These are phyloP conservation scores for Metschnikowia kunwiensis DNA, from an alignment of 805 yeast genomes.

Conservation along the genomic window DNA sequence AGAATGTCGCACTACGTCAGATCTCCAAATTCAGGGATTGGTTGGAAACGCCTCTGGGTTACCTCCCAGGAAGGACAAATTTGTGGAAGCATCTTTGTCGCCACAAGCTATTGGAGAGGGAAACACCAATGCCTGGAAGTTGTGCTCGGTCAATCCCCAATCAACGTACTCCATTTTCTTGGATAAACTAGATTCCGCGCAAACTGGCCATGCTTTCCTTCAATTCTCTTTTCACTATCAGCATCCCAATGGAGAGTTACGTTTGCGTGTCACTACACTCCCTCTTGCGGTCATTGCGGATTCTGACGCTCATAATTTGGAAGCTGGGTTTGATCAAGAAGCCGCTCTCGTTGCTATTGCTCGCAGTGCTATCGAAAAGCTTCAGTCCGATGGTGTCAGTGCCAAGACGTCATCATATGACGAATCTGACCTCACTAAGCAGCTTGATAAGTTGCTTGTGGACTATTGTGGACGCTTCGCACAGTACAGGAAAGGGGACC, in stretches of 20 bases:
- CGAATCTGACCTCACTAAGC: conserved; percentile 39
- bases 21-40: conserved; percentile 54
- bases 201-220: conserved; percentile 30
- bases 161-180: conserved; percentile 58
- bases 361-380: conserved; percentile 48
- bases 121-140: conserved; percentile 56
- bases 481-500: conserved; percentile 45
- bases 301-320: conserved; percentile 39
- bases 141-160: conserved; percentile 53
- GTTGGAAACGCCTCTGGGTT: conserved; percentile 62
- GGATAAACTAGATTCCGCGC: conserved; percentile 43
- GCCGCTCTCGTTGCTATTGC: conserved; percentile 63
- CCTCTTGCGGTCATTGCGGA: conserved; percentile 43
- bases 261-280: conserved; percentile 61
- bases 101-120: conserved; percentile 45
- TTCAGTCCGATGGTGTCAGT: conserved; percentile 22
- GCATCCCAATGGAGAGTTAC: conserved; percentile 54
- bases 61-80: conserved; percentile 25
- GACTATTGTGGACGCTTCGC: conserved; percentile 47
- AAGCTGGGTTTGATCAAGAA: conserved; percentile 61
- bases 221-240: conserved; percentile 63
- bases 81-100: conserved; percentile 27
- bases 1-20: conserved; percentile 51
- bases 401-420: conserved; percentile 21
- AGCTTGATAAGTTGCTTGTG: conserved; percentile 47